These are phyloP conservation scores for Scleroderma citrinum DNA, from an alignment of 768 basidiomycete species.

Conservation along the genomic window DNA sequence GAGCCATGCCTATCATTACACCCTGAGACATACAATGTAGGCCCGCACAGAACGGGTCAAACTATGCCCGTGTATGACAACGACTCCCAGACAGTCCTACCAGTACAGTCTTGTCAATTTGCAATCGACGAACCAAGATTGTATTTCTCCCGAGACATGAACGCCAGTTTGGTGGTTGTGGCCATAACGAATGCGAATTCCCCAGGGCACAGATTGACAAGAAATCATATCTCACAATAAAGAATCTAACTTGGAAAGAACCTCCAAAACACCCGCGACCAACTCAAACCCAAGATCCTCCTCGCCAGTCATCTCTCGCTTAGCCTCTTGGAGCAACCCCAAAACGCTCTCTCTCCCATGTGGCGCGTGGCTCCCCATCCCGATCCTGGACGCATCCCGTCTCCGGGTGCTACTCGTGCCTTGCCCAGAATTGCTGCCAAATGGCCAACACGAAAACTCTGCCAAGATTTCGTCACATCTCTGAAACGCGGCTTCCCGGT, in stretches of 20 bases:
- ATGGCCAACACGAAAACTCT: conserved; percentile 91
- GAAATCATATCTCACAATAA: too few species aligned
- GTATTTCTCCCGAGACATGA: too few species aligned
- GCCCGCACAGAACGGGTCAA: too few species aligned
- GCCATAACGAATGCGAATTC: too few species aligned
- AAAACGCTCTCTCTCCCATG: conserved; percentile 61
- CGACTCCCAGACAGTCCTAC: too few species aligned
- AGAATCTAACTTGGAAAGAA: conserved; percentile 88
- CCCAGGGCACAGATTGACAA: too few species aligned
- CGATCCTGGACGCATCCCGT: conserved; percentile 43
- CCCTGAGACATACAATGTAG: too few species aligned
- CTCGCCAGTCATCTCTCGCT: conserved; percentile 62
- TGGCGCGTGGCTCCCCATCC: conserved; percentile 45
- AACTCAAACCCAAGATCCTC: conserved; percentile 89
- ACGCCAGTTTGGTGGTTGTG: too few species aligned
- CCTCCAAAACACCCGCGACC: conserved; percentile 88
- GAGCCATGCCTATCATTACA: too few species aligned
- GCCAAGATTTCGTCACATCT: conserved; percentile 91
- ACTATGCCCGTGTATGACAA: too few species aligned
- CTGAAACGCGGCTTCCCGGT: conserved; percentile 88
- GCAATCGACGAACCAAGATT: too few species aligned
- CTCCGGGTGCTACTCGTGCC: conserved; percentile 34
- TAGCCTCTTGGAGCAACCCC: conserved; percentile 70
- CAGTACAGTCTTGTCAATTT: too few species aligned
- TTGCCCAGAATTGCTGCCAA: conserved; percentile 41